Percentiles rank a stretch among this genome's conserved stretches.
Conservation (phyloP, 352 stramenopile species). For the Lagenidium giganteum region DNA sequence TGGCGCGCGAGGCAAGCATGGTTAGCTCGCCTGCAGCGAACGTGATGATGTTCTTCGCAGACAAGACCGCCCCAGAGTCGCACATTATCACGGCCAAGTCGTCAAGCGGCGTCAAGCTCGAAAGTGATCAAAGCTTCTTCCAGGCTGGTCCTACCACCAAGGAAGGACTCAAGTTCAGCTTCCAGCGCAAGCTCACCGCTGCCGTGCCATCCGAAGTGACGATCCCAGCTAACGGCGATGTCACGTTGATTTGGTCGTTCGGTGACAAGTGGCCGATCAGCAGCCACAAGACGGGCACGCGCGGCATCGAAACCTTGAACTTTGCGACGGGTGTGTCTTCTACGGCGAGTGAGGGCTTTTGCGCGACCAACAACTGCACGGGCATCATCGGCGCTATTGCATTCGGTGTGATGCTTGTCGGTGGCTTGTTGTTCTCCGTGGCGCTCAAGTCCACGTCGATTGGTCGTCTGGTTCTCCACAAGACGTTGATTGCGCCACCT, state of each 20-base stretch:
- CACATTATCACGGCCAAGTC: slow-evolving; percentile 49
- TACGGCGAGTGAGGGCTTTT: slow-evolving; percentile 24
- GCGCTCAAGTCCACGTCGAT: slow-evolving; percentile 29
- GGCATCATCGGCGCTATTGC: slow-evolving; percentile 48
- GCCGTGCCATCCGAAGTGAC: slow-evolving; percentile 37
- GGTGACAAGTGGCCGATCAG: slow-evolving; percentile 61
- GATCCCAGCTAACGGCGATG: slow-evolving; percentile 25
- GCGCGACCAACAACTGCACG: slow-evolving; percentile 55
- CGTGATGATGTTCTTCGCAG: slow-evolving; percentile 67
- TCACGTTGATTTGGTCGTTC: slow-evolving; percentile 72
- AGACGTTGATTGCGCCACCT: slow-evolving; percentile 34
- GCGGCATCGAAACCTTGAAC: slow-evolving; percentile 46
- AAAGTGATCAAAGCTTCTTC: slow-evolving; percentile 39
- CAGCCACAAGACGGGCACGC: slow-evolving; percentile 35
- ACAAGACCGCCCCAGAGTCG: slow-evolving; percentile 27
- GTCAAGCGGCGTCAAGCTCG: slow-evolving; percentile 31
- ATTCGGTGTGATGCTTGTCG: slow-evolving; percentile 46
- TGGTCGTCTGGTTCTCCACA: slow-evolving; percentile 32
- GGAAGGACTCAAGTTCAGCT: slow-evolving; percentile 57
- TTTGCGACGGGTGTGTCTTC: slow-evolving; percentile 22
- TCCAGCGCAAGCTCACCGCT: slow-evolving; percentile 56
- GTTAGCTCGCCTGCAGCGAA: slow-evolving; percentile 63
- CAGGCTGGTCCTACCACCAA: slow-evolving; percentile 27
- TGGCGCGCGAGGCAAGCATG: slow-evolving; percentile 39
- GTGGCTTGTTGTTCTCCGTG: slow-evolving; percentile 40